Evolutionary conservation across 441 rosid species (phyloP), one percentile per base, ranked within the genome.

Genomic region (Oxalis stricta): DNA sequence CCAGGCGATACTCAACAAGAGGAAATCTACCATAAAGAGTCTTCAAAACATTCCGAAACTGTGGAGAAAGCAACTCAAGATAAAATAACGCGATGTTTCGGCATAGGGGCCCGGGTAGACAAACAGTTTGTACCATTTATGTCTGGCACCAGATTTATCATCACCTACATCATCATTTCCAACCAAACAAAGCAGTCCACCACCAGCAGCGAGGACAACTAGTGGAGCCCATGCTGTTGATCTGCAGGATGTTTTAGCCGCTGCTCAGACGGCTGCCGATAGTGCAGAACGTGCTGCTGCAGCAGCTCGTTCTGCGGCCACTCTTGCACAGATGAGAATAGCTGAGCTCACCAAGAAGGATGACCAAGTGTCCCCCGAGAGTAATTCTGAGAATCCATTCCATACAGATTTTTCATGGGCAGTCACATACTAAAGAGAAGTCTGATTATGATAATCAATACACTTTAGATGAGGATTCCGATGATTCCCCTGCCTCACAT

Each of bases 221-320:
- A 57, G 57, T 38, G 70, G 62, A 18, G 57, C 58, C 11, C 63
- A 65, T 34, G n/a, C n/a, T n/a, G 50, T 69, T 33, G 95, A 86
- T 72, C 61, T 86, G 54, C 81, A 74, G 63, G 99, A 91, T 53
- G 93, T 91, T 31, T 47, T 91, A 52, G 75, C 68, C 18, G 95
- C 95, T 36, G 96, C 96, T 47, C 85, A 83, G 46, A 65, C 82
- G 39, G 99, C 96, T 56, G 95, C 94, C 24, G 95, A 86, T 34
- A 46, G 69, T 33, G 96, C 99, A 6, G 96, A 91, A 58, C 76
- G 74, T 50, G 96, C 95, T 5, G 99, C 96, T 30, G 70, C 93
- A 11, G 93, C 95, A 4, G 99, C 99, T 33, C 91, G 95, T 43
- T 63, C 91, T 46, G 96, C 82, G 26, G 99, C 99, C 41, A 71